Conservation (phyloP, 225 moss, liverwort and hornwort species). For the Straminergon stramineum region DNA sequence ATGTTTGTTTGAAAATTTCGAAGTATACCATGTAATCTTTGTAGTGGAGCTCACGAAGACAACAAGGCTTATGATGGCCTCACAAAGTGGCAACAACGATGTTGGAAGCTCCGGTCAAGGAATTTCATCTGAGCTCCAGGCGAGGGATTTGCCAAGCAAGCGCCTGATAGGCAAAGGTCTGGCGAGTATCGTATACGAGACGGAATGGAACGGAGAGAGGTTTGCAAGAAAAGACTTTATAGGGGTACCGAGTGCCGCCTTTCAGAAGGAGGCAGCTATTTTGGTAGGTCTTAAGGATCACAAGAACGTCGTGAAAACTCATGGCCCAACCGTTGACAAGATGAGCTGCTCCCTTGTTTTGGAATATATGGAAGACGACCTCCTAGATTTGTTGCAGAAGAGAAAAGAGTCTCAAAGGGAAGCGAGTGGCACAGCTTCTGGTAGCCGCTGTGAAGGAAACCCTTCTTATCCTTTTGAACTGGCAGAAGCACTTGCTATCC, state of each 20-base stretch:
- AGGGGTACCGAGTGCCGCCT: background rate
- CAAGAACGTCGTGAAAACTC: constrained; percentile 8
- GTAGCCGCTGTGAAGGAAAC: background rate
- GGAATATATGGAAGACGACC: constrained; percentile 16
- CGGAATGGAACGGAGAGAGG: background rate
- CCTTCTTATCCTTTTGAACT: background rate
- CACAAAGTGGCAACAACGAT: background rate
- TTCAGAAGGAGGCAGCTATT: background rate
- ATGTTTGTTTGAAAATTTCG: too few relatives aligned
- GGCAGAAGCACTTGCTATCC: background rate
- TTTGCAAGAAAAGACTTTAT: constrained; percentile 17
- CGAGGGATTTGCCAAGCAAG: background rate
- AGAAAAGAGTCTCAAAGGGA: background rate
- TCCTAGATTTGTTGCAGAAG: background rate
- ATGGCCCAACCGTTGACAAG: background rate
- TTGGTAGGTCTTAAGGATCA: constrained; percentile 9
- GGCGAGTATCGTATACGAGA: constrained; percentile 4
- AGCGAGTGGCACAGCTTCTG: background rate
- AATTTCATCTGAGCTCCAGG: background rate
- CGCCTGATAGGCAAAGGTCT: constrained; percentile 5
- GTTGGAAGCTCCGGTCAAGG: background rate
- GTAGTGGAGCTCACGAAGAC: background rate
- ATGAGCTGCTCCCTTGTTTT: constrained; percentile 22
- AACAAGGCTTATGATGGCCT: background rate
- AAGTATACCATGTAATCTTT: background rate